Percentiles rank a stretch among this genome's conserved stretches.
Evolutionary conservation across 129 eudicot genomes (phyloP).

Genomic region (Oenanthe sinensis): DNA sequence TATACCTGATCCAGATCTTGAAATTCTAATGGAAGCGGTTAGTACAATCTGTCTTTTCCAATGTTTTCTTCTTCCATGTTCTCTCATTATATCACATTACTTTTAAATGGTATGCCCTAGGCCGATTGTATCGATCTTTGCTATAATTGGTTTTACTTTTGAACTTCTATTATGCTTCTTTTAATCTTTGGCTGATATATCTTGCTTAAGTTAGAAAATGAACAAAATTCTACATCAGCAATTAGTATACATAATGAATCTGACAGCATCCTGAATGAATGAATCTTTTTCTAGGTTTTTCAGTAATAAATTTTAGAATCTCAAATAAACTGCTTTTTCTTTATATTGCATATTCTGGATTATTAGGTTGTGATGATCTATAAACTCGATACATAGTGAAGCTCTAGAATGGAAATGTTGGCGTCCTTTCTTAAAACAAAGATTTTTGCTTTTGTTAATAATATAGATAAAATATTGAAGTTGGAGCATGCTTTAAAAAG

Average conservation of each 20-base stretch:
- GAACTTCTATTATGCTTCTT: background rate
- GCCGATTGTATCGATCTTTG: background rate
- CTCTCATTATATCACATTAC: background rate
- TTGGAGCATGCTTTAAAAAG: background rate
- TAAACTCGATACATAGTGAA: background rate
- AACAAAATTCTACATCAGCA: background rate
- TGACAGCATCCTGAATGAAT: background rate
- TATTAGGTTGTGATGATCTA: background rate
- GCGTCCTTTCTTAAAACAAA: background rate
- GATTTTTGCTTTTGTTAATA: background rate
- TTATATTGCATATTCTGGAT: background rate
- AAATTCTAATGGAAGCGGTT: constrained; percentile 63
- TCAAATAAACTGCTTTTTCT: background rate
- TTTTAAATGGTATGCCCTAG: background rate
- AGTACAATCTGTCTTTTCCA: constrained; percentile 13
- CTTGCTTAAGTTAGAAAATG: background rate
- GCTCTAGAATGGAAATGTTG: background rate
- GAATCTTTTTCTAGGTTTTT: background rate
- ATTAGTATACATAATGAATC: background rate
- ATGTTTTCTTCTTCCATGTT: background rate
- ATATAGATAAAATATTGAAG: background rate
- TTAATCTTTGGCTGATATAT: background rate
- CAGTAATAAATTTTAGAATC: background rate
- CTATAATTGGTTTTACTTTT: background rate
- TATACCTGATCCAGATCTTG: constrained; percentile 54